A percentile compares a stretch with the other conserved stretches of the same genome.
Evolutionary conservation across 1,284 basidiomycete species (phyloP).

Genomic region (Moesziomyces aphidis): DNA sequence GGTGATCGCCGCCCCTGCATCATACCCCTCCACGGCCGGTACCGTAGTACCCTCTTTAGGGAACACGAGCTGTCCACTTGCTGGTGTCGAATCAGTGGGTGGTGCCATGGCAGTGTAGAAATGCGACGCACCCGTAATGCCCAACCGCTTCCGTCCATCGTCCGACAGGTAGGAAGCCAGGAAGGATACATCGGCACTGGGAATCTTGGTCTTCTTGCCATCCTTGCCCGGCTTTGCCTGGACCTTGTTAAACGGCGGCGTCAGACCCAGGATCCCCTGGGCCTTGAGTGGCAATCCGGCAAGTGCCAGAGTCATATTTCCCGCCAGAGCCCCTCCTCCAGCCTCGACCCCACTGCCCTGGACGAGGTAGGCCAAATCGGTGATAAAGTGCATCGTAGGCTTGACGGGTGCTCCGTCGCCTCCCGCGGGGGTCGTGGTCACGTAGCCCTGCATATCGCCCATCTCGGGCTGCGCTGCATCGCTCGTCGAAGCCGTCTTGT

Average conservation of each 20-base stretch:
- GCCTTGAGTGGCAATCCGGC: conserved; percentile 10
- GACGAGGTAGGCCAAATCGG: conserved; percentile 8
- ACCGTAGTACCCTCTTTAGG: conserved; percentile 17
- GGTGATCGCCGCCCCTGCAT: not conserved
- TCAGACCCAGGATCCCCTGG: conserved; percentile 32
- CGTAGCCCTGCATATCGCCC: conserved; percentile 1
- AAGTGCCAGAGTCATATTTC: conserved; percentile 14
- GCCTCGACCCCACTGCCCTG: conserved; percentile 9
- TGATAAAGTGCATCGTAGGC: conserved; percentile 20
- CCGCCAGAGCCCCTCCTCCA: conserved; percentile 2
- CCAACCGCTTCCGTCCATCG: conserved; percentile 2
- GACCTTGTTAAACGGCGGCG: conserved; percentile 20
- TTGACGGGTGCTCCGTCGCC: conserved; percentile 2
- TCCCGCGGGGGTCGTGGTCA: conserved; percentile 9
- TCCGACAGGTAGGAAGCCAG: conserved; percentile 17
- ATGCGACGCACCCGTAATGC: conserved; percentile 12
- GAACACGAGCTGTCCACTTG: conserved; percentile 26
- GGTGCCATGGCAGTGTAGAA: conserved; percentile 23
- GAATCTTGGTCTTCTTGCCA: not conserved
- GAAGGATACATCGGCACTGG: conserved; percentile 20
- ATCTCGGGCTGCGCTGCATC: conserved; percentile 2
- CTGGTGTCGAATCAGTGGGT: not conserved
- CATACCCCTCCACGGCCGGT: conserved; percentile 2
- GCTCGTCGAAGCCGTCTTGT: not conserved
- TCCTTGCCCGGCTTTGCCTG: not conserved